Conservation (phyloP, 768 basidiomycete genomes). For the Auricularia sp. region DNA sequence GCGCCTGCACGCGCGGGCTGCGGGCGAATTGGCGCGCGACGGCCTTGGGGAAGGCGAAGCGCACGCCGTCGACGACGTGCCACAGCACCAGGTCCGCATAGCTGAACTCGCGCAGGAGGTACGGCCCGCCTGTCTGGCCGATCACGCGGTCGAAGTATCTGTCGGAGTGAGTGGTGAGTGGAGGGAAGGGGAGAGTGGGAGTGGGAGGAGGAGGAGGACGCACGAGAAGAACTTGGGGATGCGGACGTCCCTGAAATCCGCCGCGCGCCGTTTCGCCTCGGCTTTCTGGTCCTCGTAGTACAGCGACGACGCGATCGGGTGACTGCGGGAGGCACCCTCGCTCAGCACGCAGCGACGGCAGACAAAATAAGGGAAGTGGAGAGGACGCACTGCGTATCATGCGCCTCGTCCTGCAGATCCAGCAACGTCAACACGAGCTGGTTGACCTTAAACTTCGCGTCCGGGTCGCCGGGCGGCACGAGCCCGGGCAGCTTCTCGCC, state of each 20-base stretch:
- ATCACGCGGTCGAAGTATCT: conserved; percentile 15
- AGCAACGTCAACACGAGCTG: conserved; percentile 30
- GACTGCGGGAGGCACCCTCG: conserved; percentile 17
- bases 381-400: conserved; percentile 12
- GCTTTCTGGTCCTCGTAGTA: conserved; percentile 37
- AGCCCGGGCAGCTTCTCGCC: conserved; percentile 26
- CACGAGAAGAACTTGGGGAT: conserved; percentile 34
- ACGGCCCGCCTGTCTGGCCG: conserved; percentile 25
- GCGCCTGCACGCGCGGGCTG: conserved; percentile 22
- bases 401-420: conserved; percentile 27
- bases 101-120: conserved; percentile 11
- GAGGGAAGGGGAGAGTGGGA: neutral
- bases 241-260: conserved; percentile 25
- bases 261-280: conserved; percentile 23
- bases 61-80: conserved; percentile 26
- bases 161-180: conserved; percentile 5
- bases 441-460: conserved; percentile 21
- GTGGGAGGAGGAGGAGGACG: conserved; percentile 17
- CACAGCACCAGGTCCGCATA: conserved; percentile 34
- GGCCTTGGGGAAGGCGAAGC: conserved; percentile 29
- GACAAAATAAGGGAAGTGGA: too few relatives aligned
- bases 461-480: conserved; percentile 16
- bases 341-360: too few relatives aligned
- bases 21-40: conserved; percentile 16
- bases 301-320: conserved; percentile 24